Conservation (phyloP, 2,329 filamentous ascomycete species). For the Fusarium cyanostomum region DNA sequence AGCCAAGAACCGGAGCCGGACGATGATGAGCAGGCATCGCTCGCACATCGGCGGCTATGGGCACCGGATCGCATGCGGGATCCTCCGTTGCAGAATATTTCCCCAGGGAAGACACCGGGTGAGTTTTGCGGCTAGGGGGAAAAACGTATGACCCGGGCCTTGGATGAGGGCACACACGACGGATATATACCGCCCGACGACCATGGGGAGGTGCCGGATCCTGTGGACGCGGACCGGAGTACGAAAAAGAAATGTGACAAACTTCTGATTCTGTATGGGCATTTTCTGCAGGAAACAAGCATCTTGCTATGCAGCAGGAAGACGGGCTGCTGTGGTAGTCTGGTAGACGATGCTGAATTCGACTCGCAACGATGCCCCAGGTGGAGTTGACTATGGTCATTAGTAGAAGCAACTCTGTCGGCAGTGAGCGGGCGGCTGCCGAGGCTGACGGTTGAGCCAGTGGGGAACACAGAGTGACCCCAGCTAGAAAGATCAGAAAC, state of each 20-base stretch:
- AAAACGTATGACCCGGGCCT: constrained; percentile 39
- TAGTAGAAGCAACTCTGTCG: constrained; percentile 8
- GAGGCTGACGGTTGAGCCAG: constrained; percentile 16
- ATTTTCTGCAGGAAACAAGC: constrained; percentile 14
- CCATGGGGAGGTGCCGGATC: constrained; percentile 11
- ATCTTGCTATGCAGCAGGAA: not conserved
- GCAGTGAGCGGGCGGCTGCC: constrained; percentile 2
- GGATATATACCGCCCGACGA: constrained; percentile 16
- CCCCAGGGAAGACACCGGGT: constrained; percentile 24
- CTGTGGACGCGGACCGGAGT: constrained; percentile 6
- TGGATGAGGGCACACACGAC: constrained; percentile 26
- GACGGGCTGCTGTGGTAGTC: constrained; percentile 6
- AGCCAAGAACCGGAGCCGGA: constrained; percentile 8
- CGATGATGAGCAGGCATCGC: constrained; percentile 19
- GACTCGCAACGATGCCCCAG: constrained; percentile 19
- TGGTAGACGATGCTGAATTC: constrained; percentile 21
- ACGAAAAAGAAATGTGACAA: not conserved
- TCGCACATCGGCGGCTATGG: constrained; percentile 18
- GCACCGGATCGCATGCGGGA: constrained; percentile 21
- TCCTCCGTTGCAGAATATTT: constrained; percentile 6
- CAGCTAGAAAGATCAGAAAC: constrained; percentile 8
- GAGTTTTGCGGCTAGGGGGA: constrained; percentile 12
- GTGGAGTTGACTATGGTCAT: constrained; percentile 21
- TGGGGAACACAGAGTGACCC: constrained; percentile 11
- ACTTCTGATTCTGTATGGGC: constrained; percentile 1